Evolutionary conservation across 1,139 yeast species (phyloP), one percentile per base, ranked within the genome.

Genomic region (Pichia sp.): DNA sequence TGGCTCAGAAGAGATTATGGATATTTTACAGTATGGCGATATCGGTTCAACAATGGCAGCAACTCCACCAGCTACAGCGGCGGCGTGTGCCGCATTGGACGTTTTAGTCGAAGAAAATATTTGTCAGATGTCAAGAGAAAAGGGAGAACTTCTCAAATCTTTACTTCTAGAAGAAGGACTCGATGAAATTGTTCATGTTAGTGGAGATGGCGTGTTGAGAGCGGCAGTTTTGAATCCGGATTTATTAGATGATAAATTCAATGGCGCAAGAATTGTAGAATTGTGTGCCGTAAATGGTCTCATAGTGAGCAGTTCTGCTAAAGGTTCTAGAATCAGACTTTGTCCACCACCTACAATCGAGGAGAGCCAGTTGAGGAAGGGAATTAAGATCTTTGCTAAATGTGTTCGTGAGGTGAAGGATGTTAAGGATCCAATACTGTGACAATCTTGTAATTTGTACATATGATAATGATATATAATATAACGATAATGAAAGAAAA

Each of bases 21-120:
- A 77, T 49, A 72, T 85, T 46, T 72, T 87, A 52, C 81, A 80
- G 43, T 85, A 91, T 25, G 96, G 96, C 40, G 83, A 94, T 32
- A 94, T 87, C 60, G 96, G 96, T 23, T 85, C 96, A 29, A 87
- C 96, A 27, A 87, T 83, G 60, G 96, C 96, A 56, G 96, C 96
- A 55, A 86, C 83, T 64, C 96, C 96, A 45, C 74, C 88, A 55
- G 85, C 94, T 18, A 84, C 94, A 47, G 77, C 83, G 37, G 95
- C 86, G 15, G 91, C 95, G 44, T 76, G 83, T 58, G 95, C 95
- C 37, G 95, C 96, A 13, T 67, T 87, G 51, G 74, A 84, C 51
- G 96, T 87, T 35, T 80, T 87, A 40, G 71, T 71, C 53, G 93
- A 86, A 50, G 96, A 87, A 63, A 68, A 78, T 27, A 70, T 87